Evolutionary conservation across 768 basidiomycete genomes (phyloP), one percentile per base, ranked within the genome.

Genomic region (Collybiopsis luxurians): DNA sequence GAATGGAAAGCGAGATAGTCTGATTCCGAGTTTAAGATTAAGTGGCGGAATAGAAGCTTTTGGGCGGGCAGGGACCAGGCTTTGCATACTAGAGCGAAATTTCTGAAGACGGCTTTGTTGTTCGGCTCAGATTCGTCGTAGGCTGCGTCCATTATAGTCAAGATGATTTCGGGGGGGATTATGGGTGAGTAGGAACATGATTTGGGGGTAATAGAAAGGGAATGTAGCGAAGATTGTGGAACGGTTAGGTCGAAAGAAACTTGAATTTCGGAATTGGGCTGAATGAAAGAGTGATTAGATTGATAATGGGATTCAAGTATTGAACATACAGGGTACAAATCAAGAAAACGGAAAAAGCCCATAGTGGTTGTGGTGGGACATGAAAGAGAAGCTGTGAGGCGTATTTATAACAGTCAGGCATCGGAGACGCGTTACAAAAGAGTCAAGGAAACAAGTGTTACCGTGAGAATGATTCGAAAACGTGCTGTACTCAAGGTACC

Each of bases 51-150:
- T 46, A 90, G 73, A 17, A 87, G 76, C 56, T 78, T 81, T 68
- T 91, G 89, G 0, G 85, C 78, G 27, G 78, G 72, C n/a, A 70
- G 61, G 1, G 86, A 81, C 88, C 89, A 90, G 24, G 79, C 74
- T 66, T 73, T 78, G 76, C 81, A 89, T 23, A 90, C 85, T 47
- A 90, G 78, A 6, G 53, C 53, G 30, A 43, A 42, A 5, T 36
- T 40, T 44, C 27, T 30, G 19, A 54, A 38, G n/a, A 44, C 6
- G 36, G 31, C 31, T 34, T 21, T 23, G 24, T 38, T 53, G 17
- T 53, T 53, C 13, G 24, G 27, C 19, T 39, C 36, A 10, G 27
- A 12, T 17, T 53, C 39, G 40, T 53, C 24, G 34, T 53, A 53
- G 11, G 51, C 51, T 7, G 51, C 51, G 6, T 53, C 51, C 51